Evolutionary conservation across 2,329 filamentous ascomycete genomes (phyloP).

Genomic region (Rhynchosporium agropyri): DNA sequence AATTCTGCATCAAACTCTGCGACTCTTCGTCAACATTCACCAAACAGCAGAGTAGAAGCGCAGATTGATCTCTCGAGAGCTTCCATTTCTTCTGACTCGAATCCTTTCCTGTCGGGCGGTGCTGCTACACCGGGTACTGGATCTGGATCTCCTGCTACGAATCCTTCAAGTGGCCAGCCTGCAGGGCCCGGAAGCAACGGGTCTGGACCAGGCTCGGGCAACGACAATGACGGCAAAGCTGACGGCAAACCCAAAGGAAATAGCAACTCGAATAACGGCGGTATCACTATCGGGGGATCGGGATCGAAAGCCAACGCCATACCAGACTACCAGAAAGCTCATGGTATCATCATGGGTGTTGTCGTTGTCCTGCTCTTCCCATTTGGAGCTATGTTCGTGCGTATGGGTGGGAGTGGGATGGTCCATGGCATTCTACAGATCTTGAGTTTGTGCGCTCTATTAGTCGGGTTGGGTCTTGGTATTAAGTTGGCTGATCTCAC

Average conservation of each 20-base stretch:
- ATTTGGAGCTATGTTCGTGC: slow-evolving; percentile 62
- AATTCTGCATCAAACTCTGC: slow-evolving; percentile 27
- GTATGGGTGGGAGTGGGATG: slow-evolving; percentile 52
- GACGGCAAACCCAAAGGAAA: not conserved
- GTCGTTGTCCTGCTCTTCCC: slow-evolving; percentile 63
- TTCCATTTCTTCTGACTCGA: slow-evolving; percentile 30
- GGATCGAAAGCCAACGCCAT: slow-evolving; percentile 1
- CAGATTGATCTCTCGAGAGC: slow-evolving; percentile 37
- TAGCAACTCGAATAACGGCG: not conserved
- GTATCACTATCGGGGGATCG: not conserved
- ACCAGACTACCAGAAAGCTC: slow-evolving; percentile 43
- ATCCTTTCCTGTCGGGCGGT: slow-evolving; percentile 33
- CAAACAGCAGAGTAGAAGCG: slow-evolving; percentile 24
- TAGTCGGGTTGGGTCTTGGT: slow-evolving; percentile 62
- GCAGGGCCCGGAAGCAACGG: not conserved
- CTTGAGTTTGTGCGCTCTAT: slow-evolving; percentile 58
- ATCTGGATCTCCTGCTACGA: slow-evolving; percentile 10
- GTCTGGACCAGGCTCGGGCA: slow-evolving; percentile 11
- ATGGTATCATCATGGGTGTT: slow-evolving; percentile 64
- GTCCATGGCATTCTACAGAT: slow-evolving; percentile 61
- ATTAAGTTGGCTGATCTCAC: slow-evolving; percentile 50
- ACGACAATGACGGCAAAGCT: not conserved
- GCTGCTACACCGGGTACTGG: slow-evolving; percentile 17
- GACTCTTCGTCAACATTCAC: slow-evolving; percentile 32
- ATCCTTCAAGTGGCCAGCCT: slow-evolving; percentile 6